Base-by-base conservation (phyloP, 208 protist species). In the Crithidia fasciculata region DNA sequence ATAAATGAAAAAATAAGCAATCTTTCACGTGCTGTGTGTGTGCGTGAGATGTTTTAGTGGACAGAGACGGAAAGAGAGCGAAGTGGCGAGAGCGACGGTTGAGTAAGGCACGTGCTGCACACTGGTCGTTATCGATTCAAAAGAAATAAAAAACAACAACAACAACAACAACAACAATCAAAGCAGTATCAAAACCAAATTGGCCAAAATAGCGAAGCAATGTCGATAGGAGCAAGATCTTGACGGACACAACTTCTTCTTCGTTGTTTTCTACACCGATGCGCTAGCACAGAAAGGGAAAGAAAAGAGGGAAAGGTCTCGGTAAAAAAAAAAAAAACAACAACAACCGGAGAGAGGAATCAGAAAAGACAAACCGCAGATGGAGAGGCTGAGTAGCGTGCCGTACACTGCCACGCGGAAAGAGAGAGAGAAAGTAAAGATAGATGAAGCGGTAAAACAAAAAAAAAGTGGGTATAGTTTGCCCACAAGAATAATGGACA, bases 241-340 rank as follows among this genome's bases (percentile, higher is more conserved):
- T 49, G 28, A 28, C 28, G 28, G 28, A 28, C 28, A 28, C 28
- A 28, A 28, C 28, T 28, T 28, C 28, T 28, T 28, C 28, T 28
- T 28, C 28, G 28, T 62, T 36, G 40, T 41, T 40, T 28, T 2
- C 39, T 40, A 7, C 15, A 55, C 50, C 40, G 4, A 47, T 6
- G 5, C 44, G 45, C 7, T 49, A 49, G 15, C 7, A 37, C 18
- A 40, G 57, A 43, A 5, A 53, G 39, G 37, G 49, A 73, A 16
- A 70, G 56, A 69, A 41, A 76, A 73, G 36, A 65, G 65, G 3
- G 44, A 53, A 49, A 49, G 45, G 7, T 15, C 45, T 15, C 45
- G 2, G 12, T 49, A 49, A 49, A 49, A 49, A 49, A 10, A 49
- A 49, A 49, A 49, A 49, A 49, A 49, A 15, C 45, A 49, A 49